Conservation (phyloP, 306 rosid species). For the Crataegus laevigata region DNA sequence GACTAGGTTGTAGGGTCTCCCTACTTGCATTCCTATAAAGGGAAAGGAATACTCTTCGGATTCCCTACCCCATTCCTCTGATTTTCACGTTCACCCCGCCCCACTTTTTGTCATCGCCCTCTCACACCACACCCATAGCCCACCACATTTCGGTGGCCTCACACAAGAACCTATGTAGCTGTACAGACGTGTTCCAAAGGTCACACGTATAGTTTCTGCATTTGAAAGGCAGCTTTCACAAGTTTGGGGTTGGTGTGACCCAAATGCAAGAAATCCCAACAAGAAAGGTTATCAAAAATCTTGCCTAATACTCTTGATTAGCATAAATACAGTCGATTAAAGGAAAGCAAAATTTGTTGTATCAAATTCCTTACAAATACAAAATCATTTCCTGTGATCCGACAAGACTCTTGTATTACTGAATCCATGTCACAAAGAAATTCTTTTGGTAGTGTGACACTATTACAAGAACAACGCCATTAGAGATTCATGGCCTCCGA, state of each 20-base stretch:
- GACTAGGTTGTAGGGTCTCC: neutral
- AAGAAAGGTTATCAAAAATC: neutral
- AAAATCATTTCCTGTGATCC: neutral
- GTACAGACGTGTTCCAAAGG: neutral
- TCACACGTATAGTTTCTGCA: neutral
- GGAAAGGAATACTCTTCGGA: too few species aligned
- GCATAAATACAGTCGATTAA: neutral
- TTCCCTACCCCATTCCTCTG: too few species aligned
- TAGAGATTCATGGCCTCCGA: neutral
- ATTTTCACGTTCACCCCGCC: too few species aligned
- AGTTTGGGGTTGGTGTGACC: neutral
- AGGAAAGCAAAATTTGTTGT: neutral
- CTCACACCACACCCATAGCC: too few species aligned
- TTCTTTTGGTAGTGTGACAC: neutral
- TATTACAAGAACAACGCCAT: neutral
- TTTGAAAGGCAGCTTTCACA: neutral
- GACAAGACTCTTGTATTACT: neutral
- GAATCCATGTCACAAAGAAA: conserved; percentile 9
- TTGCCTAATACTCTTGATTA: neutral
- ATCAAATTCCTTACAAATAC: neutral
- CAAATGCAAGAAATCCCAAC: neutral
- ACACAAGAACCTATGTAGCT: too few species aligned
- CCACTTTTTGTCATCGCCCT: too few species aligned
- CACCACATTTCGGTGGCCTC: too few species aligned
- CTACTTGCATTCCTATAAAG: neutral